phyloP scores from a whole-genome alignment of 2,329 filamentous ascomycete species.

The Neopestalotiopsis sp. region DNA sequence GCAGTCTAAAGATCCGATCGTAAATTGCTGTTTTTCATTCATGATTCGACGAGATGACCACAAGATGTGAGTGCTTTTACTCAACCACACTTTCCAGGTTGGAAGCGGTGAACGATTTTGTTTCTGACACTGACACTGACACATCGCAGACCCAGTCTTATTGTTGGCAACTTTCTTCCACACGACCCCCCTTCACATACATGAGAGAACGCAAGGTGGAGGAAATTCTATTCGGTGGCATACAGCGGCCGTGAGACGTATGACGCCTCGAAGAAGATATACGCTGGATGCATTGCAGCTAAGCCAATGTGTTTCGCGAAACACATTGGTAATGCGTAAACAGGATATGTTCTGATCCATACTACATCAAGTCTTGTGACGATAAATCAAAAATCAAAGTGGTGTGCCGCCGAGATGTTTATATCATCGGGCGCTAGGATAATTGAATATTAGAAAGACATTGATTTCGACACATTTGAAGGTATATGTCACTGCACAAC shows the following conservation, averaged over 20 bases:
- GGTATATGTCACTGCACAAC: no score
- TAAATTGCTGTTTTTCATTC: slow-evolving; percentile 97
- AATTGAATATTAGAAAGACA: no score
- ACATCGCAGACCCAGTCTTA: slow-evolving; percentile 78
- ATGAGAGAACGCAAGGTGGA: neutral
- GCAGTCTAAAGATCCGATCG: slow-evolving; percentile 70
- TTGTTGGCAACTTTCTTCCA: slow-evolving; percentile 95
- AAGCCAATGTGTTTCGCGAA: no score
- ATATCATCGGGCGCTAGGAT: no score
- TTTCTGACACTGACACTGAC: slow-evolving; percentile 16
- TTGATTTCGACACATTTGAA: no score
- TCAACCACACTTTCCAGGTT: neutral
- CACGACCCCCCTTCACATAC: slow-evolving; percentile 62
- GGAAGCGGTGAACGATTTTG: slow-evolving; percentile 38
- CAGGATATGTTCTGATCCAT: no score
- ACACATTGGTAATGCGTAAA: no score
- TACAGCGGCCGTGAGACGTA: neutral
- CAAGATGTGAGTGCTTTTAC: slow-evolving; percentile 75
- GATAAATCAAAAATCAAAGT: no score
- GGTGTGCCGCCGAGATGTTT: no score
- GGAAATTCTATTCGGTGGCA: neutral
- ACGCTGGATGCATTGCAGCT: no score
- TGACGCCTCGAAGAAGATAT: neutral
- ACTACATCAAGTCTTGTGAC: no score
- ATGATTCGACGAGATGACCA: slow-evolving; percentile 93